Percentiles rank a stretch among this genome's conserved stretches.
Conservation (phyloP, 495 filamentous ascomycete genomes). For the Elasticomyces elasticus region DNA sequence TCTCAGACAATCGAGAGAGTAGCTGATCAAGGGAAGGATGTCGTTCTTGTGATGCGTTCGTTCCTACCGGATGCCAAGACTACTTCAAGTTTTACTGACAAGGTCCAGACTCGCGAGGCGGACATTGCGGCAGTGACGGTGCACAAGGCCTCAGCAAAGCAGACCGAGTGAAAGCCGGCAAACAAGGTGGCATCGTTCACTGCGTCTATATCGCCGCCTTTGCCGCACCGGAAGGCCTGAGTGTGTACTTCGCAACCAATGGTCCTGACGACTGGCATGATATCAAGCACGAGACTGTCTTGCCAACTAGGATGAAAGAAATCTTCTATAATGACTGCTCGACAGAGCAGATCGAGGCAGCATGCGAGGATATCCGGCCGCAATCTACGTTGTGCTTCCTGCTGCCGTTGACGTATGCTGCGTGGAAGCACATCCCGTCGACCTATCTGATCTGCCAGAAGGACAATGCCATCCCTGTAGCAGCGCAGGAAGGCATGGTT, state of each 20-base stretch:
- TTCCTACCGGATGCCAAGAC: no score
- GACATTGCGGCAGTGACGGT: slow-evolving; percentile 31
- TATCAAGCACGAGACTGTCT: slow-evolving; percentile 5
- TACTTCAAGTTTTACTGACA: no score
- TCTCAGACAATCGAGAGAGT: background rate
- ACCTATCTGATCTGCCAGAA: slow-evolving; percentile 42
- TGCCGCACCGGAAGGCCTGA: slow-evolving; percentile 17
- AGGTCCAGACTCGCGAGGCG: slow-evolving; percentile 37
- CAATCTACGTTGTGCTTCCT: background rate
- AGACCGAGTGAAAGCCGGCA: slow-evolving; percentile 29
- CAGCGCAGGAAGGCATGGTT: slow-evolving; percentile 34
- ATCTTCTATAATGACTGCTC: slow-evolving; percentile 19
- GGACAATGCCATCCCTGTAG: slow-evolving; percentile 34
- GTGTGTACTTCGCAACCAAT: slow-evolving; percentile 2
- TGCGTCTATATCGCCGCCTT: slow-evolving; percentile 40
- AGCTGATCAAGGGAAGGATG: slow-evolving; percentile 27
- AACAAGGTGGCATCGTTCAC: slow-evolving; percentile 37
- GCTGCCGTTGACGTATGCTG: slow-evolving; percentile 29
- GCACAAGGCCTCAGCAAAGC: slow-evolving; percentile 32
- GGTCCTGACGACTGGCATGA: slow-evolving; percentile 8
- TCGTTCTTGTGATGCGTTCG: slow-evolving; percentile 33
- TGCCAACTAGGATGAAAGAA: background rate
- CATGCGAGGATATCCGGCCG: background rate
- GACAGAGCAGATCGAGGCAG: background rate
- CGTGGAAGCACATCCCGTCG: slow-evolving; percentile 38